A percentile compares a stretch with the other conserved stretches of the same genome.
Conservation (phyloP, 2,329 filamentous ascomycete genomes). For the Cordyceps tenuipes region DNA sequence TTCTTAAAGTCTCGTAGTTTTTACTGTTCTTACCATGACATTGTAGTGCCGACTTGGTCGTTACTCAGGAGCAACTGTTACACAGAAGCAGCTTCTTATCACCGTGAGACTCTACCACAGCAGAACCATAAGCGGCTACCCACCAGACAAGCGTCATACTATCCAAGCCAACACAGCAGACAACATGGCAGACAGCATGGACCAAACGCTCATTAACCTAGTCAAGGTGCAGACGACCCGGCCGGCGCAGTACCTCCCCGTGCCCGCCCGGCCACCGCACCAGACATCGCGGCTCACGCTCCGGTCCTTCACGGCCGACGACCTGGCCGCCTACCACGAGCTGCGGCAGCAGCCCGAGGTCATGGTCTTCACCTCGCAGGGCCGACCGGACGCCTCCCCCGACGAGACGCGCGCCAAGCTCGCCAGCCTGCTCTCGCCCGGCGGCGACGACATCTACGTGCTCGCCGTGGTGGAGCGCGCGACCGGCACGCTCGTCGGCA, state of each 20-base stretch:
- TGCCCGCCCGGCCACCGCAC: constrained; percentile 30
- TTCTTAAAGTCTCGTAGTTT: background rate
- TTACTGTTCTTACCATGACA: background rate
- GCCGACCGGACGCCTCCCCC: constrained; percentile 33
- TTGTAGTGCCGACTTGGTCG: background rate
- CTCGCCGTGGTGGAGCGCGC: constrained; percentile 41
- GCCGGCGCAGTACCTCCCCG: constrained; percentile 33
- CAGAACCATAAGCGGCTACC: background rate
- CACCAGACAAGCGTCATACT: background rate
- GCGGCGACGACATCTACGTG: constrained; percentile 46
- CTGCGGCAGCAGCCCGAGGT: constrained; percentile 52
- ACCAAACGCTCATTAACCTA: background rate
- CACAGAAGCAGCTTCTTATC: background rate
- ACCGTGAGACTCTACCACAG: background rate
- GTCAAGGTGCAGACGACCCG: constrained; percentile 40
- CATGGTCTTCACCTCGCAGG: constrained; percentile 49
- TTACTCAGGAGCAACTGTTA: background rate
- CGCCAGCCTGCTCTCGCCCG: constrained; percentile 35
- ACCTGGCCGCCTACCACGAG: constrained; percentile 40
- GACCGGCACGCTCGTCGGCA: constrained; percentile 43
- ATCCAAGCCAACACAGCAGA: background rate
- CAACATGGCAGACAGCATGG: background rate
- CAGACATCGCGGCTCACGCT: constrained; percentile 47
- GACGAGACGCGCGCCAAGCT: constrained; percentile 35
- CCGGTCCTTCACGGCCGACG: constrained; percentile 39